phyloP scores from a whole-genome alignment of 2,329 filamentous ascomycete genomes.

The Aureobasidium sp. region DNA sequence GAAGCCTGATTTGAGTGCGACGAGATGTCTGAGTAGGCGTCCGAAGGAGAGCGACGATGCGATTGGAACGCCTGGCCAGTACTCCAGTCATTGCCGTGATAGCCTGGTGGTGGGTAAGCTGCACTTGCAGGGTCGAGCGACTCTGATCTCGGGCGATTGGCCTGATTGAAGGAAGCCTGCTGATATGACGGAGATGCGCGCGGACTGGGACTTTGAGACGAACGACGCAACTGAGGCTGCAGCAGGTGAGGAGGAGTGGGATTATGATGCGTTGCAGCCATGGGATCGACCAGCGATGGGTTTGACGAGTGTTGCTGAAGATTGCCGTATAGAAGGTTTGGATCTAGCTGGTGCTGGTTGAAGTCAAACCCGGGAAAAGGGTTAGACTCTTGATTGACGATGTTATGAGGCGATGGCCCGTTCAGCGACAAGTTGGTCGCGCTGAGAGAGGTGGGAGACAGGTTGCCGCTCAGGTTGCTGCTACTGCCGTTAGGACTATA shows the following conservation, averaged over 20 bases:
- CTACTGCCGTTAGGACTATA: conserved; percentile 29
- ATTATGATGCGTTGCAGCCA: conserved; percentile 43
- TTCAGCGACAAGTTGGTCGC: conserved; percentile 26
- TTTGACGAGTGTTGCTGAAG: conserved; percentile 39
- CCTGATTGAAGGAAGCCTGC: conserved; percentile 46
- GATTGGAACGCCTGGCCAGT: conserved; percentile 60
- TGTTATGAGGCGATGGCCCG: conserved; percentile 20
- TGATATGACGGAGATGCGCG: conserved; percentile 48
- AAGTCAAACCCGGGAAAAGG: conserved; percentile 53
- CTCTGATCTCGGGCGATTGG: conserved; percentile 47
- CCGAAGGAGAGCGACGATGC: conserved; percentile 83
- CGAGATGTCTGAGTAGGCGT: conserved; percentile 77
- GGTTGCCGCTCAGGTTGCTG: conserved; percentile 33
- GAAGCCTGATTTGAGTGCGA: conserved; percentile 69
- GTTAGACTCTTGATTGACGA: conserved; percentile 26
- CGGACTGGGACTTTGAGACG: conserved; percentile 48
- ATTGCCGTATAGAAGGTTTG: conserved; percentile 52
- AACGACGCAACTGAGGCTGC: conserved; percentile 45
- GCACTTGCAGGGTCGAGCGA: conserved; percentile 56
- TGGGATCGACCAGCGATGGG: conserved; percentile 43
- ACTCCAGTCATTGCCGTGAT: conserved; percentile 50
- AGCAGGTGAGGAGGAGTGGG: conserved; percentile 52
- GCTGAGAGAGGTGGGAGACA: conserved; percentile 28
- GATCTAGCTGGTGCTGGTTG: conserved; percentile 51
- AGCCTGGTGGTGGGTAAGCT: conserved; percentile 43